Base-by-base conservation (phyloP, 2,329 filamentous ascomycete species). In the Cryphonectria naterciae region DNA sequence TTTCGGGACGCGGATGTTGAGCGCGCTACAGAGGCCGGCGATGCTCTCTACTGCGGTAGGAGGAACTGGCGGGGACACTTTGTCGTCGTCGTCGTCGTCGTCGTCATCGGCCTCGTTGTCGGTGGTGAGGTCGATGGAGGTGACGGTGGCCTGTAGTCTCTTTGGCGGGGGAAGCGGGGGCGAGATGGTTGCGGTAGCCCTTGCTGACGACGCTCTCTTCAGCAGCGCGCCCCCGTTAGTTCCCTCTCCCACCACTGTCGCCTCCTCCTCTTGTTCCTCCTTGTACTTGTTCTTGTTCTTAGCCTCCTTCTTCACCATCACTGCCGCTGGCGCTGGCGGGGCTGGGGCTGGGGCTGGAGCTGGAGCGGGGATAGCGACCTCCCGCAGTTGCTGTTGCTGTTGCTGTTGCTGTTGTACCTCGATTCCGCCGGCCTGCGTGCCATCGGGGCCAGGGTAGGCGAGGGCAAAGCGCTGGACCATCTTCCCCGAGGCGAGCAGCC, bases 1-100 rank as follows among this genome's bases (percentile, higher is more conserved):
- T 5, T 43, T 68, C 0, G 83, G 84, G 0, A 67, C 39, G 0
- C 74, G 74, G 6, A 83, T 70, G 58, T 76, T 77, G 4, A 86
- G 77, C 0, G 68, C 72, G 0, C 32, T 58, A 64, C 81, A 81
- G 32, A 85, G 78, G 10, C 73, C 70, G 2, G 69, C 43, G 8
- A 85, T 79, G 7, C 74, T 75, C 67, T 78, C 75, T 15, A 71
- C 72, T 13, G 72, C 72, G 2, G 74, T 62, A 1, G 70, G 65
- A 28, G 72, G 22, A 3, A 63, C 52, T 22, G n/a, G 39, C 6
- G 37, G 11, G 37, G 32, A 17, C 35, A 35, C 19, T 2, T 62
- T 1, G 37, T 39, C 37, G 11, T 11, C 10, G 11, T 39, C 37
- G 37, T 58, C 11, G n/a, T 25, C 17, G 11, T n/a, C 56, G 11